These are phyloP conservation scores for Epicoccum sorghinum DNA, from an alignment of 2,329 filamentous ascomycete species.

Conservation along the genomic window DNA sequence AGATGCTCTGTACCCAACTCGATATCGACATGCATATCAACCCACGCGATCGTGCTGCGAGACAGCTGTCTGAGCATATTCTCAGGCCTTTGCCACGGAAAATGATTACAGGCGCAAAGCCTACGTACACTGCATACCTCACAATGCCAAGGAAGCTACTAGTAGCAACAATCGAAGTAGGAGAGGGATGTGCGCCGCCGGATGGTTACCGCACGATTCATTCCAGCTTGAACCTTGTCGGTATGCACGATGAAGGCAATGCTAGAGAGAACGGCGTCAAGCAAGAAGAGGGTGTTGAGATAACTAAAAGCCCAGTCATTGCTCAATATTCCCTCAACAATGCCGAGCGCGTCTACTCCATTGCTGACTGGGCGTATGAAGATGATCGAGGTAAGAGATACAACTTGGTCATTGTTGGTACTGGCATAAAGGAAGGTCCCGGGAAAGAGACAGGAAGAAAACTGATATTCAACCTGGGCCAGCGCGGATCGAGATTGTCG, in stretches of 20 bases:
- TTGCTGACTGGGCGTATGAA: constrained; percentile 69
- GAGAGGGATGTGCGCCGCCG: constrained; percentile 38
- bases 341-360: constrained; percentile 64
- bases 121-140: constrained; percentile 52
- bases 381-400: constrained; percentile 62
- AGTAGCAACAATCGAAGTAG: constrained; percentile 52
- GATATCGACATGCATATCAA: constrained; percentile 51
- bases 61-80: constrained; percentile 1
- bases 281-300: constrained; percentile 22
- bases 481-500: constrained; percentile 57
- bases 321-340: constrained; percentile 63
- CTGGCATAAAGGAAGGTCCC: constrained; percentile 35
- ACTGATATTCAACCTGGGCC: constrained; percentile 37
- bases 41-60: constrained; percentile 12
- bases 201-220: constrained; percentile 45
- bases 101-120: constrained; percentile 31
- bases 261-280: constrained; percentile 29
- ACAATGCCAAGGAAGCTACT: constrained; percentile 54
- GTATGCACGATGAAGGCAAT: constrained; percentile 27
- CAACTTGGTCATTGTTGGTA: constrained; percentile 67
- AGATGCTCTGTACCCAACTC: constrained; percentile 56
- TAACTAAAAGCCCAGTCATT: constrained; percentile 49
- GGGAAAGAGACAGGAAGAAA: constrained; percentile 36
- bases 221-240: constrained; percentile 41
- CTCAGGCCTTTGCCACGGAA: constrained; percentile 36